Evolutionary conservation across 352 stramenopile genomes (phyloP).

Genomic region (Phytopythium helicoides): DNA sequence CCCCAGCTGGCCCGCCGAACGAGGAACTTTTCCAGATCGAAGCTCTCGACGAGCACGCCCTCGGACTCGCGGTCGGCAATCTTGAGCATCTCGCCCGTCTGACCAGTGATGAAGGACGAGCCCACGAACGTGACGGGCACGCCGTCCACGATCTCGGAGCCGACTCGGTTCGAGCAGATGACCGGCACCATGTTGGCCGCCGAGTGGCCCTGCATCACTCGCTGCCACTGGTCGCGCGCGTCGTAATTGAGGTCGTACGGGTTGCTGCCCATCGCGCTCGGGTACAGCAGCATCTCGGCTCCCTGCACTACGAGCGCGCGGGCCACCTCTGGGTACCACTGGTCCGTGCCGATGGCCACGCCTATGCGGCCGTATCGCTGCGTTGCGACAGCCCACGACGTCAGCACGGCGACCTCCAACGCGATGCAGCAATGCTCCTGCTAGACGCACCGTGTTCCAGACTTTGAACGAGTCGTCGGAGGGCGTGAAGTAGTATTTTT

Average conservation of each 20-base stretch:
- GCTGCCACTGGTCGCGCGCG: slow-evolving; percentile 88
- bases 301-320: slow-evolving; percentile 86
- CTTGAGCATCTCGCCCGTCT: slow-evolving; percentile 90
- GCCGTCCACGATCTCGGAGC: slow-evolving; percentile 73
- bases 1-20: slow-evolving; percentile 85
- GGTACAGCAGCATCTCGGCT: slow-evolving; percentile 84
- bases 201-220: slow-evolving; percentile 90
- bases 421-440: background rate
- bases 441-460: slow-evolving; percentile 72
- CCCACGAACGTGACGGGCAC: slow-evolving; percentile 90
- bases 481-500: slow-evolving; percentile 93
- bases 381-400: background rate
- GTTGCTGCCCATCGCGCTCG: slow-evolving; percentile 83
- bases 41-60: slow-evolving; percentile 84
- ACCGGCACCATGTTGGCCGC: slow-evolving; percentile 89
- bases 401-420: background rate
- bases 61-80: slow-evolving; percentile 85
- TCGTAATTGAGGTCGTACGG: slow-evolving; percentile 88
- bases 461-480: slow-evolving; percentile 89
- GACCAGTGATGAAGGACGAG: slow-evolving; percentile 90
- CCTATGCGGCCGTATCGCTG: slow-evolving; percentile 87
- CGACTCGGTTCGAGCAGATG: slow-evolving; percentile 90
- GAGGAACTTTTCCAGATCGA: slow-evolving; percentile 85
- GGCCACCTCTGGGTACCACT: slow-evolving; percentile 92
- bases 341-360: slow-evolving; percentile 89